These are phyloP conservation scores for Metschnikowia santaceciliae DNA, from an alignment of 805 yeast species.

Conservation along the genomic window DNA sequence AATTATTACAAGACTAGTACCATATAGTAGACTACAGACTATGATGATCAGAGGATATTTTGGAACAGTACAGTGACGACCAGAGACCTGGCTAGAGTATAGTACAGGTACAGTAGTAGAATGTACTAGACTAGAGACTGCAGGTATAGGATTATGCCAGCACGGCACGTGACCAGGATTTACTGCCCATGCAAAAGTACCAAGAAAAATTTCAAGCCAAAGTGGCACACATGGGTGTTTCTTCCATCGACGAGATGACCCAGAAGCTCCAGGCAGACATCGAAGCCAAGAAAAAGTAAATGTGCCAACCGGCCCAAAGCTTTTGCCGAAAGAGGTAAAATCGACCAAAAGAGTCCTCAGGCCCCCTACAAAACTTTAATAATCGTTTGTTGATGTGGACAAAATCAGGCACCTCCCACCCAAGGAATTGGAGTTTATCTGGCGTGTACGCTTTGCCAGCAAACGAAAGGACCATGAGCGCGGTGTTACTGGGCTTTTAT, in stretches of 20 bases:
- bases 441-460: conserved; percentile 81
- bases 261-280: conserved; percentile 60
- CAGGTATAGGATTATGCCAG: not conserved
- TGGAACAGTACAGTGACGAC: too few relatives aligned
- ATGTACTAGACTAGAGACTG: too few relatives aligned
- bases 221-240: conserved; percentile 33
- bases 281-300: conserved; percentile 49
- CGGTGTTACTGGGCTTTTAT: conserved; percentile 46
- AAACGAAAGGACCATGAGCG: conserved; percentile 60
- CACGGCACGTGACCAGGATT: not conserved
- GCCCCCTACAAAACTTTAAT: conserved; percentile 65
- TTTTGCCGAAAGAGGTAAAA: conserved; percentile 27
- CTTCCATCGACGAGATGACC: conserved; percentile 55
- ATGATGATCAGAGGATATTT: too few relatives aligned
- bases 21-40: too few relatives aligned
- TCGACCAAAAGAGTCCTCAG: conserved; percentile 31
- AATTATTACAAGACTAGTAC: too few relatives aligned
- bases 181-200: conserved; percentile 19
- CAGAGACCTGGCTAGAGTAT: too few relatives aligned
- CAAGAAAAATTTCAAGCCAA: conserved; percentile 31
- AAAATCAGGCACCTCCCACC: conserved; percentile 54
- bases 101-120: too few relatives aligned
- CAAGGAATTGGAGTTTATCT: conserved; percentile 70
- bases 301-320: conserved; percentile 25
- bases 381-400: conserved; percentile 64